Evolutionary conservation across 2,329 filamentous ascomycete genomes (phyloP), one percentile per base, ranked within the genome.

Genomic region (Pseudofabraea citricarpa): DNA sequence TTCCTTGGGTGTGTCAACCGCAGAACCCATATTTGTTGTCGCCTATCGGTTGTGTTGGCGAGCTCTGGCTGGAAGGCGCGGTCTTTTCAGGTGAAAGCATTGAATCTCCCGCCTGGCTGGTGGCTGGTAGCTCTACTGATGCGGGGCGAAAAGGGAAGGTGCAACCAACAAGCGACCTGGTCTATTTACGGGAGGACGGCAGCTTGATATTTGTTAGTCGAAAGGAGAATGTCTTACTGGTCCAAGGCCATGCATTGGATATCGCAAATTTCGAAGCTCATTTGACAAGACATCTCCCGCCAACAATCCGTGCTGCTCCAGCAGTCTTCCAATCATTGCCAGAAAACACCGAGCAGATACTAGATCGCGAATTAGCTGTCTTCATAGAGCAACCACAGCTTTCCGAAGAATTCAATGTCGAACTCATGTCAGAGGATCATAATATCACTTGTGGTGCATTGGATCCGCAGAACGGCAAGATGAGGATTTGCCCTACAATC

Each of bases 51-150:
- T 64, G 61, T 12, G 46, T 56, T 29, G 63, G 63, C 6, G 63
- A 66, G 48, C 59, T 65, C 2, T 66, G 64, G 59, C 56, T 73
- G 1, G 71, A 73, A 44, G 64, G 66, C 0, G 45, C 56, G 37
- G 51, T 62, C 13, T 46, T 67, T 26, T 46, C 59, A 1, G 55
- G 48, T 5, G 55, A 57, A 37, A 49, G 20, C 9, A 45, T 57
- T 19, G 56, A 62, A 5, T 51, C 57, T 20, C 63, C 64, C 9
- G 32, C 44, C 10, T 67, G 64, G 62, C 54, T 64, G 1, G 21
- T 54, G 24, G 53, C 62, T 21, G 69, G 70, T 40, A 66, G 60
- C 41, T 47, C 53, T 15, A 41, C 16, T 2, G 44, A 33, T 43
- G 36, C 48, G 13, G 67, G 67, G 6, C 62, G 66, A 1, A 49